Evolutionary conservation across 1,284 basidiomycete species (phyloP), one percentile per base, ranked within the genome.

Genomic region (Waitea zeae): DNA sequence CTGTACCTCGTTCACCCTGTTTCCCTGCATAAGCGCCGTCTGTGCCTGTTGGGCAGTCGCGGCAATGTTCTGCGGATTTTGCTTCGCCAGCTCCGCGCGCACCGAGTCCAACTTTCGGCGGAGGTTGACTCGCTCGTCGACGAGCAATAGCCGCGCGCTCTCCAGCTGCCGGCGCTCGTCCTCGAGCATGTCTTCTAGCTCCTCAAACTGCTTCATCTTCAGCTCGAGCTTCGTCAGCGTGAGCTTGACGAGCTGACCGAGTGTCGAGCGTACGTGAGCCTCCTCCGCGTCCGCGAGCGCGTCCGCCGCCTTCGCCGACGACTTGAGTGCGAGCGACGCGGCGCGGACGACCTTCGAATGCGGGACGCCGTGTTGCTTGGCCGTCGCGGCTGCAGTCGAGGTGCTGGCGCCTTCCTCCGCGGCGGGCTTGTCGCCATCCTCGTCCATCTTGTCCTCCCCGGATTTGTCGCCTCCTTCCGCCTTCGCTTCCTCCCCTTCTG

Each of bases 151-250:
- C 30, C 78, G 61, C 20, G 78, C 70, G 39, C 68, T 71, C 57
- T 88, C 86, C 28, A 89, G 52, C 22, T 66, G 58, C 40, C 71
- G 66, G 30, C 82, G 63, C 54, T 96, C 90, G 38, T 84, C 77
- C 51, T 95, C 90, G 30, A 96, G 61, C 14, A 88, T 61, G 35
- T 82, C 77, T 52, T 96, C 90, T 35, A 96, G 63, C 50, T 86
- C 76, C 51, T 93, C 89, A 49, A 95, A 95, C 52, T 90, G 82
- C 3, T 68, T 57, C 67, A 89, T 82, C 64, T 96, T 95, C 41
- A 92, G 62, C 51, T 97, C 90, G 33, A 98, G 73, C 55, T 97
- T 97, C 13, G 76, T 78, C 31, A 96, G 64, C 38, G 93, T 95
- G 19, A 93, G 70, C 48, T 89, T 82, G 55, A 97, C 84, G 38